phyloP scores from a whole-genome alignment of 1,284 basidiomycete genomes.

The Phylloporus gajari region DNA sequence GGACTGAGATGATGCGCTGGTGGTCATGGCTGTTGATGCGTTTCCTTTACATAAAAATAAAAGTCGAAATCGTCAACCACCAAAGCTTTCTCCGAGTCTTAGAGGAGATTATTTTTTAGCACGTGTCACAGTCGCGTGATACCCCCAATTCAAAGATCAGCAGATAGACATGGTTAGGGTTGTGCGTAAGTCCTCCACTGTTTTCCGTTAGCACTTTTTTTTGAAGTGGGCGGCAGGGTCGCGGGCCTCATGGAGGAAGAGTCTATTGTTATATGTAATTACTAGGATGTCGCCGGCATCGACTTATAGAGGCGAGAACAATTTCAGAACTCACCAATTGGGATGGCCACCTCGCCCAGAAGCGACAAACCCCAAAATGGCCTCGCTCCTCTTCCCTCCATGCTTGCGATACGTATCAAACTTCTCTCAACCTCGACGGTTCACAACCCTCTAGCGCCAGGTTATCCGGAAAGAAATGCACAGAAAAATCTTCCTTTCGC shows the following conservation, averaged over 20 bases:
- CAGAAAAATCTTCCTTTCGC: constrained; percentile 7
- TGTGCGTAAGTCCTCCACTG: no score
- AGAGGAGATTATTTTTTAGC: constrained; percentile 1
- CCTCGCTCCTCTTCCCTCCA: constrained; percentile 24
- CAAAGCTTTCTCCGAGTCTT: no score
- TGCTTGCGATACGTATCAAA: constrained; percentile 18
- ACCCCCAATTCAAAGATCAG: no score
- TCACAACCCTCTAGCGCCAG: background rate
- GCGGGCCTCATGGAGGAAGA: no score
- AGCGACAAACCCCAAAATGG: constrained; percentile 20
- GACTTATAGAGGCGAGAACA: no score
- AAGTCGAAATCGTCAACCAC: no score
- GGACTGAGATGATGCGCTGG: constrained; percentile 35
- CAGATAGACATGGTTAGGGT: no score
- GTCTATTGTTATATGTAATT: no score
- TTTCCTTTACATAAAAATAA: constrained; percentile 16
- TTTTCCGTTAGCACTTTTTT: no score
- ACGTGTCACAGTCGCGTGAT: constrained; percentile 31
- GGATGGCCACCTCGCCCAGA: constrained; percentile 26
- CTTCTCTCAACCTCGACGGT: constrained; percentile 6
- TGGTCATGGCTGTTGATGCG: constrained; percentile 10
- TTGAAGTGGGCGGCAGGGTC: no score
- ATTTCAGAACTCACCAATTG: constrained; percentile 30
- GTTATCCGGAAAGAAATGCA: constrained; percentile 17
- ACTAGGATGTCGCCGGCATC: no score